Evolutionary conservation across 148 eudicot species (phyloP).

Genomic region (Beta vulgaris): DNA sequence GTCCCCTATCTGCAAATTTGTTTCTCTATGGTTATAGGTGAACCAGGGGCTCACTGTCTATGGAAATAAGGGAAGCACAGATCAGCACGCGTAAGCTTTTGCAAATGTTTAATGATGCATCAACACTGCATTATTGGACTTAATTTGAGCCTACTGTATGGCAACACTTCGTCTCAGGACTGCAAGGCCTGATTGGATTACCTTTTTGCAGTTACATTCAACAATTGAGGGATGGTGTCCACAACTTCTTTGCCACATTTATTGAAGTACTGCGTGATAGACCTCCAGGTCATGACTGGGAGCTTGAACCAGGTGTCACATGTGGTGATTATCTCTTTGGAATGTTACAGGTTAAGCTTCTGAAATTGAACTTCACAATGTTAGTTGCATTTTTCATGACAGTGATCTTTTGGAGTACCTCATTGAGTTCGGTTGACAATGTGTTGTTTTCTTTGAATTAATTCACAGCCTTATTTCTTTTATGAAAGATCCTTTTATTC

Average conservation of each 20-base stretch:
- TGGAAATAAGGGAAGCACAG: slow-evolving; percentile 99
- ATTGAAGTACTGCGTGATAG: slow-evolving; percentile 97
- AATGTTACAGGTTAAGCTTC: slow-evolving; percentile 76
- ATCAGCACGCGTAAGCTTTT: slow-evolving; percentile 92
- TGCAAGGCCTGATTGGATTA: neutral
- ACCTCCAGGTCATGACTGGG: slow-evolving; percentile 99
- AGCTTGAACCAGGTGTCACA: slow-evolving; percentile 99
- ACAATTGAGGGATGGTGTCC: slow-evolving; percentile 97
- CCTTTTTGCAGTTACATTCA: slow-evolving; percentile 72
- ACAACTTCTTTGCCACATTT: slow-evolving; percentile 95
- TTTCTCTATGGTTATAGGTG: slow-evolving; percentile 49
- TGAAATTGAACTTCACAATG: slow-evolving; percentile 1
- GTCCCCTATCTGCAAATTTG: neutral
- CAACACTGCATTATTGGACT: neutral
- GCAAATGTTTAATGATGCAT: neutral
- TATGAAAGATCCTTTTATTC: neutral
- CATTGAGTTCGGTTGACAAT: neutral
- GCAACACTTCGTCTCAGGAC: neutral
- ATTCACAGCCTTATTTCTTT: neutral
- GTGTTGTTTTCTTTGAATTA: neutral
- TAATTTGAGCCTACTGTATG: neutral
- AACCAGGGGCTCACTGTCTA: slow-evolving; percentile 92
- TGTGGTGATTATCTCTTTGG: slow-evolving; percentile 99
- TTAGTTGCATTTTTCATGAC: neutral
- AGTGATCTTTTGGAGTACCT: neutral